Evolutionary conservation across 2,329 filamentous ascomycete genomes (phyloP), one percentile per base, ranked within the genome.

Genomic region (Xylariaceae sp.): DNA sequence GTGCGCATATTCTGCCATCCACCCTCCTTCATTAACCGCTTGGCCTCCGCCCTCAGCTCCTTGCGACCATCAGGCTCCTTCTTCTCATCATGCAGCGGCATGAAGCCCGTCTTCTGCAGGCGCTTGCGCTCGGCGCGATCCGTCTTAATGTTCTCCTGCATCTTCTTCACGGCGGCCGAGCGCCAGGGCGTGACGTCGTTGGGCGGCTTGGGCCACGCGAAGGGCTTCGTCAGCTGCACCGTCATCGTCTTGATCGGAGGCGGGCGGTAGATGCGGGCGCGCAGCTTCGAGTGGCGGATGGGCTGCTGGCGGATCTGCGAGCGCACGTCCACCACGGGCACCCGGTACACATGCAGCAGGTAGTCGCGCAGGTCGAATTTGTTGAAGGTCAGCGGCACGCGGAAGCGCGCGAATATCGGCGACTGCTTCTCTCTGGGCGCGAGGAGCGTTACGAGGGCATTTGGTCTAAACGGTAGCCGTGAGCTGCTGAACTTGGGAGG

Each of bases 321-420:
- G 62, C 93, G 89, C 63, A 97, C 86, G 66, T 80, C 80, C 55
- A 84, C 78, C 56, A 88, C 84, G 64, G 87, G 82, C 62, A 97
- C 87, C 62, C 83, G 81, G 80, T 99, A 99, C 49, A 84, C 83
- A 74, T 96, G 87, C 78, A 85, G 89, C 63, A 99, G 87, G 79
- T 97, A 99, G 78, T 97, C 92, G 74, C 92, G 90, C 48, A 99
- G 78, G 74, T 99, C 94, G 75, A 97, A 88, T 78, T 99, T 99
- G 81, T 91, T 96, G 81, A 97, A 92, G 69, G 84, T 86, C 68
- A 97, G 82, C 9, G 94, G 94, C 37, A 97, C 93, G 70, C 88
- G 82, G 84, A 99, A 99, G 69, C 87, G 88, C 64, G 93, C 94
- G 73, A 90, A 91, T 73, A 86, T 88, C 17, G 92, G 86, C 6